phyloP scores from a whole-genome alignment of 2,329 filamentous ascomycete species.

The Fusarium cyanostomum region DNA sequence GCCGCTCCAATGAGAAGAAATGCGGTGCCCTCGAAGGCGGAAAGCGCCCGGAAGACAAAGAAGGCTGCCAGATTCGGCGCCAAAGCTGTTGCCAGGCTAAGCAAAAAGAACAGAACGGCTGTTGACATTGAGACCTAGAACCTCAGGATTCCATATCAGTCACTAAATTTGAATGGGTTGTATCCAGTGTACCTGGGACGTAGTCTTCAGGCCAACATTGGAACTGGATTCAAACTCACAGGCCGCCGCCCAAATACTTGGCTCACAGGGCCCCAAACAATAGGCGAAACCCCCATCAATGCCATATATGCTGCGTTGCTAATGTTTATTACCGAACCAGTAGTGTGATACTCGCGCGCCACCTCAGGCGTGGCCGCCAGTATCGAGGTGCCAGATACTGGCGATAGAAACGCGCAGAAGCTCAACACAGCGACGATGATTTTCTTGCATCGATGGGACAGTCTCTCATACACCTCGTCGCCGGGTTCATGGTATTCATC shows the following conservation, averaged over 20 bases:
- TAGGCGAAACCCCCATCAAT: conserved; percentile 72
- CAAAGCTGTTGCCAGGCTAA: conserved; percentile 52
- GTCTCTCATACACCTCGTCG: neutral
- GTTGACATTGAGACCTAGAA: neutral
- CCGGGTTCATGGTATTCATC: neutral
- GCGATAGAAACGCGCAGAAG: neutral
- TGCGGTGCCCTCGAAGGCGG: conserved; percentile 73
- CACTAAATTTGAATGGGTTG: no score
- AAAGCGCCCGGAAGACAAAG: conserved; percentile 74
- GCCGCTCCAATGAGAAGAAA: conserved; percentile 73
- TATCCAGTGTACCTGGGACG: no score
- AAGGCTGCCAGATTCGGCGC: conserved; percentile 71
- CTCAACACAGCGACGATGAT: neutral
- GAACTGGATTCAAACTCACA: conserved; percentile 46
- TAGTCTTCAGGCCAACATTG: no score
- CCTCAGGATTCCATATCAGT: neutral
- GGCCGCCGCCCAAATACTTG: conserved; percentile 63
- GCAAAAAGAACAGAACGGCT: conserved; percentile 62
- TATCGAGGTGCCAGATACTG: neutral
- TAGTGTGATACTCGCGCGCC: conserved; percentile 65
- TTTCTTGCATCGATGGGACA: neutral
- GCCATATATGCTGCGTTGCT: conserved; percentile 75
- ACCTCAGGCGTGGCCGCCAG: conserved; percentile 62
- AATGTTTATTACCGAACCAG: conserved; percentile 69
- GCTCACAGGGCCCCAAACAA: conserved; percentile 73